A percentile compares a stretch with the other conserved stretches of the same genome.
Conservation (phyloP, 192 early-diverging fungal genomes). For the Lobulomyces angularis region DNA sequence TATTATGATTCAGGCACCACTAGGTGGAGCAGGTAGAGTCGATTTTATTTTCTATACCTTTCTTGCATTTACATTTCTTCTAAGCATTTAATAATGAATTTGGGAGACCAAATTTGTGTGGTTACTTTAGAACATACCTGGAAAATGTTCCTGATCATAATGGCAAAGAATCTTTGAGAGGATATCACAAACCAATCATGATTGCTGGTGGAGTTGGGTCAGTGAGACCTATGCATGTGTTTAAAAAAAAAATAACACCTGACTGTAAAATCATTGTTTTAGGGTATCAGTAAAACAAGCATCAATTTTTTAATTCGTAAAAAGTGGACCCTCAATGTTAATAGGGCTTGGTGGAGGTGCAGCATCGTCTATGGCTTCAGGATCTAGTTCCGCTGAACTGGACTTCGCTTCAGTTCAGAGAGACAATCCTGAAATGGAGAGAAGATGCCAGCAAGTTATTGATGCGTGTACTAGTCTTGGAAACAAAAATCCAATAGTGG, state of each 20-base stretch:
- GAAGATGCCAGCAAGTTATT: slow-evolving; percentile 92
- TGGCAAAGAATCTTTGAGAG: slow-evolving; percentile 51
- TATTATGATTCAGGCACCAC: slow-evolving; percentile 96
- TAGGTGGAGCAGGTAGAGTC: slow-evolving; percentile 37
- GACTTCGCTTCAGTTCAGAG: slow-evolving; percentile 98
- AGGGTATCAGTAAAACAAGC: too few relatives aligned
- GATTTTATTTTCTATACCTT: background rate
- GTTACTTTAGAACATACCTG: slow-evolving; percentile 91
- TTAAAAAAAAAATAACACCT: slow-evolving; percentile 72
- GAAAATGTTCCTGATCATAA: slow-evolving; percentile 24
- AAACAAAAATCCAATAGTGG: slow-evolving; percentile 70
- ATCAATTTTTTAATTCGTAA: too few relatives aligned
- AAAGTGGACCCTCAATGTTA: slow-evolving; percentile 94
- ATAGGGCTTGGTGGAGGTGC: slow-evolving; percentile 99
- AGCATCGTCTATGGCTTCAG: slow-evolving; percentile 87
- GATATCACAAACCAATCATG: slow-evolving; percentile 99
- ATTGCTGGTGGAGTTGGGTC: slow-evolving; percentile 94
- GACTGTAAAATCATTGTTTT: slow-evolving; percentile 74
- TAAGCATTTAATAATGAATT: slow-evolving; percentile 99
- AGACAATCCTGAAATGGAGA: slow-evolving; percentile 99
- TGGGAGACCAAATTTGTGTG: slow-evolving; percentile 84
- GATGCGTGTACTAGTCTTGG: slow-evolving; percentile 82
- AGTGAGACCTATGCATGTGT: slow-evolving; percentile 77
- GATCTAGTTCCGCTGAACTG: slow-evolving; percentile 71
- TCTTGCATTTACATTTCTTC: slow-evolving; percentile 16